These are phyloP conservation scores for Pyricularia sp. DNA, from an alignment of 2,329 filamentous ascomycete species.

Conservation along the genomic window DNA sequence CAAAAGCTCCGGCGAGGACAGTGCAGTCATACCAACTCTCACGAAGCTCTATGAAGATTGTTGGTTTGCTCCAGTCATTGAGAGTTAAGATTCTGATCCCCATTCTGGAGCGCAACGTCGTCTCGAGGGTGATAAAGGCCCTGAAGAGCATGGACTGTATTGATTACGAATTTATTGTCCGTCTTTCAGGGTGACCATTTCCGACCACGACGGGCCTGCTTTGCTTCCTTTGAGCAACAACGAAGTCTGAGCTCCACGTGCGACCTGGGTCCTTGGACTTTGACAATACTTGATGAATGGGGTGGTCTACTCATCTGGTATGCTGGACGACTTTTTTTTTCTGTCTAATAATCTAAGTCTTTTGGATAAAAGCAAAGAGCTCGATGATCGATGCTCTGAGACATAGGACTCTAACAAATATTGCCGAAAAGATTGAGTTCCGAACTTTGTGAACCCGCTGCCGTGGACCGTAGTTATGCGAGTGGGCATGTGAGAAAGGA, in stretches of 20 bases:
- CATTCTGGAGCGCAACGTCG: too few species aligned
- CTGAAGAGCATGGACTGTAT: too few species aligned
- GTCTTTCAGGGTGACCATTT: neutral
- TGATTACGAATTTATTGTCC: too few species aligned
- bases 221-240: neutral
- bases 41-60: too few species aligned
- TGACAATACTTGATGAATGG: neutral
- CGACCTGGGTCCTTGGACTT: neutral
- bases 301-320: neutral
- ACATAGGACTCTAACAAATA: too few species aligned
- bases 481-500: neutral
- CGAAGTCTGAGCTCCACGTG: neutral
- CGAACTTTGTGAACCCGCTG: neutral
- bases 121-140: too few species aligned
- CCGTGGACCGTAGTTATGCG: neutral
- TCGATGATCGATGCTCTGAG: too few species aligned
- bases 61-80: too few species aligned
- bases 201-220: neutral
- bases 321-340: neutral
- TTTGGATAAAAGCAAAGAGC: too few species aligned
- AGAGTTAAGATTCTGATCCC: too few species aligned
- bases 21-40: too few species aligned
- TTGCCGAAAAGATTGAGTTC: neutral
- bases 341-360: neutral
- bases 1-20: too few species aligned